Percentiles rank a stretch among this genome's conserved stretches.
phyloP scores from a whole-genome alignment of 805 yeast genomes.

The Schwanniomyces pseudopolymorphus region DNA sequence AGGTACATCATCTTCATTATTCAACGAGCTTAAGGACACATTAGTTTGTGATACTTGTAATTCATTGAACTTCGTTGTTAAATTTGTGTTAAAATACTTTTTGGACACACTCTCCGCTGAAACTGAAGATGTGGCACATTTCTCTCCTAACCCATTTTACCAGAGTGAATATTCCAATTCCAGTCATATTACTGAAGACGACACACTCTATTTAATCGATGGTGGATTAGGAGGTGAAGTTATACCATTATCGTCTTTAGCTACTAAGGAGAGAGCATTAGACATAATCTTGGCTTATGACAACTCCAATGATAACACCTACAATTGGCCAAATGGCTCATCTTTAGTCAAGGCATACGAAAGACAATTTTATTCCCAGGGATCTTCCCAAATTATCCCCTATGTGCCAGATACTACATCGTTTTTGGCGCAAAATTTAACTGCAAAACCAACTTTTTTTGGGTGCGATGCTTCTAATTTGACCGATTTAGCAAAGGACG shows the following conservation, averaged over 20 bases:
- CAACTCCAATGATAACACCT: conserved; percentile 24
- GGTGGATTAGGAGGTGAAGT: conserved; percentile 41
- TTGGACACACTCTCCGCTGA: conserved; percentile 23
- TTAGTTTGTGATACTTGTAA: conserved; percentile 34
- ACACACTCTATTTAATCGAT: conserved; percentile 36
- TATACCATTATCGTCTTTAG: conserved; percentile 32
- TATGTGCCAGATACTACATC: conserved; percentile 36
- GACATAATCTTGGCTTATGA: conserved; percentile 41
- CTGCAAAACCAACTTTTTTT: conserved; percentile 41
- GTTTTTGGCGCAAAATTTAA: conserved; percentile 30
- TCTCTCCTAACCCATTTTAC: conserved; percentile 38
- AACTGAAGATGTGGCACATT: conserved; percentile 32
- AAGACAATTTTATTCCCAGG: conserved; percentile 34
- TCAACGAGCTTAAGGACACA: conserved; percentile 34
- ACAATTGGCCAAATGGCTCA: conserved; percentile 36
- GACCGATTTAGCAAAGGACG: conserved; percentile 35
- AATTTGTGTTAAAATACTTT: conserved; percentile 23
- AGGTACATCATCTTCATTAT: conserved; percentile 41
- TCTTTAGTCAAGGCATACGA: conserved; percentile 31
- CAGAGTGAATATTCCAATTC: conserved; percentile 28
- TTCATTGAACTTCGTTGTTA: conserved; percentile 20
- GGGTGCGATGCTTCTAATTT: conserved; percentile 40
- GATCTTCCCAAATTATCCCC: conserved; percentile 32
- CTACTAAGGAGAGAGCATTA: conserved; percentile 32
- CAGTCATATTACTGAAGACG: conserved; percentile 22